Base-by-base conservation (phyloP, 495 filamentous ascomycete genomes). In the Immersiella caudata region DNA sequence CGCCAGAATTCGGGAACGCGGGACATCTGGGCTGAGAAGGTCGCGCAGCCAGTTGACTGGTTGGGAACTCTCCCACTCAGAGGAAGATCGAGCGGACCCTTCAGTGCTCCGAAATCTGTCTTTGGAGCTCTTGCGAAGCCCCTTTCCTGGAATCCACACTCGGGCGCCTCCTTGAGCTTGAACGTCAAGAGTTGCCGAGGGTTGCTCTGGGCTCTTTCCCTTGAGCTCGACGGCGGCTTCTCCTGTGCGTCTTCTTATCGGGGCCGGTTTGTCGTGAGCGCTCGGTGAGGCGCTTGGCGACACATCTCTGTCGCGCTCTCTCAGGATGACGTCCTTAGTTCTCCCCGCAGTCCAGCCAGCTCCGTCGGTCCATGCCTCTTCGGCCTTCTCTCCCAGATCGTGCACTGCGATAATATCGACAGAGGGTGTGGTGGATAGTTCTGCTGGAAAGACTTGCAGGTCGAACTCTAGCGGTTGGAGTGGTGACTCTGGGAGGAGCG, bases 351-450 rank as follows among this genome's bases (percentile, higher is more conserved):
- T 20, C n/a, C 14, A 3, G 7, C 16, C n/a, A 11, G 21, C 8
- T 11, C 29, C 68, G 36, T 58, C 52, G 20, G 50, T 57, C 68
- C 68, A 69, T 11, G 68, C 68, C 55, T 65, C 64, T 2, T 14
- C 33, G 14, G 62, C 24, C 0, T 49, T 63, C 50, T 69, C 68
- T 20, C 58, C 68, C 33, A 69, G 22, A 36, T 69, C 68, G 27
- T 69, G 63, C 6, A 69, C 68, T 20, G 68, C 68, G 27, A 69
- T 54, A 50, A 69, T 69, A 25, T 69, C 68, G 5, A 69, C 59
- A 0, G 58, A 66, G 14, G 16, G 16, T 6, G 59, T 20, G 3
- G 59, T 20, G 21, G 59, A 20, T 16, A 21, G 16, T 5, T 49
- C 33, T 14, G 29, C 59, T 26, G 8, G 18, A 20, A 61, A 62